Evolutionary conservation across 352 stramenopile genomes (phyloP).

Genomic region (Lagenidium giganteum): DNA sequence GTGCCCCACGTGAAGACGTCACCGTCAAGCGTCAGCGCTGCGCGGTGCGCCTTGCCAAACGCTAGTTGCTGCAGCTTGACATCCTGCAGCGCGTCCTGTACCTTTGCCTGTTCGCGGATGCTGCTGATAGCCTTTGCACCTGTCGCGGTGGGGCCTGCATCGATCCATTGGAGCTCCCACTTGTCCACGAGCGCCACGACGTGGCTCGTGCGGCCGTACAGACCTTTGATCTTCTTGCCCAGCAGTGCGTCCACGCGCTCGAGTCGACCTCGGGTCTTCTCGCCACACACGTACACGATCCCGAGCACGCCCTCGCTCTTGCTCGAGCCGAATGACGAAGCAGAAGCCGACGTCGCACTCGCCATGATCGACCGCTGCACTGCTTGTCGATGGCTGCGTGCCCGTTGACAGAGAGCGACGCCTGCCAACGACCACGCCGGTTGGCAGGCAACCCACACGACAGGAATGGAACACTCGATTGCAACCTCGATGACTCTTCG

Average conservation of each 20-base stretch:
- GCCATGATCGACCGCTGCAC: constrained; percentile 1
- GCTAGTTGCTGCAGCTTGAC: constrained; percentile 48
- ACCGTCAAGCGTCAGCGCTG: constrained; percentile 51
- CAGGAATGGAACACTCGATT: too few species aligned
- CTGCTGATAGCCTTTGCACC: background rate
- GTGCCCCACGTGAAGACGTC: constrained; percentile 63
- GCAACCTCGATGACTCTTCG: too few species aligned
- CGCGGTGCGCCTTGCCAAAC: constrained; percentile 48
- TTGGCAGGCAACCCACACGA: too few species aligned
- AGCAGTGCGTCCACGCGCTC: constrained; percentile 22
- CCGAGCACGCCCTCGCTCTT: constrained; percentile 30
- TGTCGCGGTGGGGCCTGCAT: too few species aligned
- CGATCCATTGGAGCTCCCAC: constrained; percentile 48
- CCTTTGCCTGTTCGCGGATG: constrained; percentile 13
- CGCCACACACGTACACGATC: constrained; percentile 43
- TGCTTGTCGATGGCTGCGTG: too few species aligned
- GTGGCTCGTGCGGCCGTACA: constrained; percentile 43
- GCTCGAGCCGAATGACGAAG: background rate
- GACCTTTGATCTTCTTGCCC: constrained; percentile 39
- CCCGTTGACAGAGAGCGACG: too few species aligned
- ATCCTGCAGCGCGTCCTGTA: constrained; percentile 30
- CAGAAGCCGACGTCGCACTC: background rate
- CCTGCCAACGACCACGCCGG: too few species aligned
- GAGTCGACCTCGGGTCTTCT: constrained; percentile 25
- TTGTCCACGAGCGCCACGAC: constrained; percentile 46